Evolutionary conservation across 2,329 filamentous ascomycete species (phyloP).

Genomic region (Scedosporium aurantiacum): DNA sequence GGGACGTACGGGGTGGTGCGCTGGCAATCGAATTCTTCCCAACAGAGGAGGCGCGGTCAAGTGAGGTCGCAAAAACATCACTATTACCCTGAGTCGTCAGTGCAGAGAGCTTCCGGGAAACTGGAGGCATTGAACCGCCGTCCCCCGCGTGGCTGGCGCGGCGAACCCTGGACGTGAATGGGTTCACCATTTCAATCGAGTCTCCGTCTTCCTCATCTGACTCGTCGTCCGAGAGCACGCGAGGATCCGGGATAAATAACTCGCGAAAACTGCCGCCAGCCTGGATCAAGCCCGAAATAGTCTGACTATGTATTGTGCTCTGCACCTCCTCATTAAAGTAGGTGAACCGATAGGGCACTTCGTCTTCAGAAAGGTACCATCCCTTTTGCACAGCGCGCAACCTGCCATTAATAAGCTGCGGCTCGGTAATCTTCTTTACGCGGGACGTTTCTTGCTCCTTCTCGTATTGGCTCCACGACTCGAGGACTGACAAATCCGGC

Average conservation of each 20-base stretch:
- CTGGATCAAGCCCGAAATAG: constrained; percentile 84
- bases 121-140: constrained; percentile 25
- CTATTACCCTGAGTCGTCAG: neutral
- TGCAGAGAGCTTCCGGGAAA: constrained; percentile 4
- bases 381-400: constrained; percentile 66
- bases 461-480: constrained; percentile 84
- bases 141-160: constrained; percentile 17
- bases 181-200: constrained; percentile 6
- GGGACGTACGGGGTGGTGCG: neutral
- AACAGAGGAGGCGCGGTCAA: no score
- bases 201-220: constrained; percentile 47
- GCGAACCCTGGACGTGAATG: constrained; percentile 15
- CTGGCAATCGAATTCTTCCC: neutral
- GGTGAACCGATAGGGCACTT: constrained; percentile 87
- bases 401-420: constrained; percentile 81
- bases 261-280: constrained; percentile 74
- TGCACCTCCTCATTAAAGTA: constrained; percentile 98
- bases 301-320: constrained; percentile 91
- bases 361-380: constrained; percentile 83
- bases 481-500: constrained; percentile 74
- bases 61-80: neutral
- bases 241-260: constrained; percentile 82
- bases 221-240: constrained; percentile 61
- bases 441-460: constrained; percentile 58
- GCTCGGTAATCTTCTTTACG: constrained; percentile 87